A percentile compares a stretch with the other conserved stretches of the same genome.
These are phyloP conservation scores for Tuber melanosporum DNA, from an alignment of 495 filamentous ascomycete species.

Conservation along the genomic window DNA sequence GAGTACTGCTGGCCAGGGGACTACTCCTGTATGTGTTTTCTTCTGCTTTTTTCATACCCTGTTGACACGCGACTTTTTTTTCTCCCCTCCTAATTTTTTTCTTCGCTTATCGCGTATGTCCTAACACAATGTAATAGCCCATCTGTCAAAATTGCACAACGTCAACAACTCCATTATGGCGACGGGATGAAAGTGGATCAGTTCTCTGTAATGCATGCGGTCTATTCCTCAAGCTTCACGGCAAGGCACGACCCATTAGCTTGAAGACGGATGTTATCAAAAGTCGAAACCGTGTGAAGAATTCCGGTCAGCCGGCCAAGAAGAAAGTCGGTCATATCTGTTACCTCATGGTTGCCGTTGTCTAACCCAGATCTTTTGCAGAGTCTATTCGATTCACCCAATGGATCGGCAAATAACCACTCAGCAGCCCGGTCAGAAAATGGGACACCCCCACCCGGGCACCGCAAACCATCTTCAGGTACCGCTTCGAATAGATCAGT, in stretches of 20 bases:
- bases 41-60: conserved; percentile 28
- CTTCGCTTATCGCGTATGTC: conserved; percentile 19
- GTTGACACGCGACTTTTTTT: conserved; percentile 27
- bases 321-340: conserved; percentile 63
- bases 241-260: conserved; percentile 83
- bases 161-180: conserved; percentile 92
- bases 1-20: conserved; percentile 41
- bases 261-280: conserved; percentile 99
- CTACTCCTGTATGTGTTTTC: conserved; percentile 38
- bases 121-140: conserved; percentile 56
- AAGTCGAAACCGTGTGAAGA: conserved; percentile 96
- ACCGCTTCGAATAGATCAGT: conserved; percentile 68
- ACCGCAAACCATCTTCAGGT: conserved; percentile 60
- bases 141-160: conserved; percentile 96
- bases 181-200: conserved; percentile 87
- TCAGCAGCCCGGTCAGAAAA: conserved; percentile 54
- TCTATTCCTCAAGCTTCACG: conserved; percentile 93
- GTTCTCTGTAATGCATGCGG: conserved; percentile 99
- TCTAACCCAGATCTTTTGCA: conserved; percentile 28
- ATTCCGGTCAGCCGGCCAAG: conserved; percentile 72
- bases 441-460: conserved; percentile 50
- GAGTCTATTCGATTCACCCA: conserved; percentile 51
- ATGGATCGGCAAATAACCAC: conserved; percentile 42
- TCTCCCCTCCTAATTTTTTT: conserved; percentile 9
- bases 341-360: conserved; percentile 13